Evolutionary conservation across 371 early-diverging fungal species (phyloP).

Genomic region (Lichtheimia corymbifera): DNA sequence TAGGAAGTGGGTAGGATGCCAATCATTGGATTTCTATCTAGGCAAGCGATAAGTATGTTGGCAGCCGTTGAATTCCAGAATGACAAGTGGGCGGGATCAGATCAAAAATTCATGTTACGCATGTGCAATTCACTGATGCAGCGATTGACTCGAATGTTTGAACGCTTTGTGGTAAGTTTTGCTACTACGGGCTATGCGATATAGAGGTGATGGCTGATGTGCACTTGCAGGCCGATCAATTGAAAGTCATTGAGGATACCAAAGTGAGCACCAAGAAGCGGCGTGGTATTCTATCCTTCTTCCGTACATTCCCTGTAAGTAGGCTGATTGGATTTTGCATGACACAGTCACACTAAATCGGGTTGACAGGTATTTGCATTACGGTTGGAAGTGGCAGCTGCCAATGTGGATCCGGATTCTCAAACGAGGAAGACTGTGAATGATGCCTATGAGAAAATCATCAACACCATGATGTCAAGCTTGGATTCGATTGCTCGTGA

Average conservation of each 20-base stretch:
- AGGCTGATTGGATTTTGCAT: neutral
- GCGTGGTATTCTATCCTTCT: constrained; percentile 83
- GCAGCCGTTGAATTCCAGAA: constrained; percentile 74
- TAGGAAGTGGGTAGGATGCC: too few species aligned
- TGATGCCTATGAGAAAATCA: constrained; percentile 80
- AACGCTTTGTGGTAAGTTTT: constrained; percentile 69
- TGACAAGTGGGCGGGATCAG: constrained; percentile 62
- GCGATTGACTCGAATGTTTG: constrained; percentile 71
- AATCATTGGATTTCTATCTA: too few species aligned
- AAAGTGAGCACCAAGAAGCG: constrained; percentile 87
- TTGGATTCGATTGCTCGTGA: constrained; percentile 85
- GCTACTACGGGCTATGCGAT: too few species aligned
- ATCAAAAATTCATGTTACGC: constrained; percentile 66
- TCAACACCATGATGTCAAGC: constrained; percentile 85
- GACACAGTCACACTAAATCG: neutral
- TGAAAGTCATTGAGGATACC: constrained; percentile 88
- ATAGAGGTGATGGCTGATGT: too few species aligned
- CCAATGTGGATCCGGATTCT: constrained; percentile 52
- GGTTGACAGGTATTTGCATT: constrained; percentile 67
- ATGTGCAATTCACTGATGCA: constrained; percentile 69
- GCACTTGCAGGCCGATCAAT: constrained; percentile 72
- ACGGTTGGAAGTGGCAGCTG: constrained; percentile 65
- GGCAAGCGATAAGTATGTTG: constrained; percentile 81
- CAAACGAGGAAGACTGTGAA: constrained; percentile 76
- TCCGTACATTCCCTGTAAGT: constrained; percentile 84